These are phyloP conservation scores for Jackrogersella minutella DNA, from an alignment of 495 filamentous ascomycete species.

Conservation along the genomic window DNA sequence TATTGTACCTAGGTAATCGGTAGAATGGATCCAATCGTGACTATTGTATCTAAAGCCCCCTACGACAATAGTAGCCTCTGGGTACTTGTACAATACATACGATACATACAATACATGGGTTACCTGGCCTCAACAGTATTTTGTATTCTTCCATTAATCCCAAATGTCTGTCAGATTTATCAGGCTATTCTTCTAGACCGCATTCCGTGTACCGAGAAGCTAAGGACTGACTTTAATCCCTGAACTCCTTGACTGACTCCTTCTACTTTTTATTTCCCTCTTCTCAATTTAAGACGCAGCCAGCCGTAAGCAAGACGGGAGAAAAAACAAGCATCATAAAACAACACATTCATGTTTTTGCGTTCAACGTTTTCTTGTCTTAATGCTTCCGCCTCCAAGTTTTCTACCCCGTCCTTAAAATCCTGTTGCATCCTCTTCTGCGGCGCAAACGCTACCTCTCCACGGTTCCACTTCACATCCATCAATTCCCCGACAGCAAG, in stretches of 20 bases:
- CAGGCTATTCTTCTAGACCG: slow-evolving; percentile 25
- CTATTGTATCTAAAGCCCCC: neutral
- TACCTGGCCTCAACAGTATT: neutral
- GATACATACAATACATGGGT: slow-evolving; percentile 1
- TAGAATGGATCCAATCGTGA: slow-evolving; percentile 20
- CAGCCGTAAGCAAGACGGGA: neutral
- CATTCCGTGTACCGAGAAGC: slow-evolving; percentile 27
- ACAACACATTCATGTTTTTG: slow-evolving; percentile 17
- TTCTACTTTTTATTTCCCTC: neutral
- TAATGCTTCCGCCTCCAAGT: neutral
- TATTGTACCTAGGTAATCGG: too few species aligned
- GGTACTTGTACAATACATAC: slow-evolving; percentile 5
- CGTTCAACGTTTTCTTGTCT: slow-evolving; percentile 17
- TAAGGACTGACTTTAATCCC: slow-evolving; percentile 20
- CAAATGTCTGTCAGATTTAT: slow-evolving; percentile 16
- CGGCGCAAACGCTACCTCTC: slow-evolving; percentile 1
- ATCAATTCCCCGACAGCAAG: slow-evolving; percentile 16
- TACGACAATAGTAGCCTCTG: neutral
- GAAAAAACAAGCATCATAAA: neutral
- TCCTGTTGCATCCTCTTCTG: slow-evolving; percentile 14
- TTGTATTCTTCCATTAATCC: slow-evolving; percentile 15
- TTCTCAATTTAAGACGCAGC: slow-evolving; percentile 20
- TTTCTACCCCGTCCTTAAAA: slow-evolving; percentile 24
- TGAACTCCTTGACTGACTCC: too few species aligned
- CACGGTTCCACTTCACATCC: slow-evolving; percentile 16